phyloP scores from a whole-genome alignment of 176 grass and related monocot genomes.

The Raddia distichophylla region DNA sequence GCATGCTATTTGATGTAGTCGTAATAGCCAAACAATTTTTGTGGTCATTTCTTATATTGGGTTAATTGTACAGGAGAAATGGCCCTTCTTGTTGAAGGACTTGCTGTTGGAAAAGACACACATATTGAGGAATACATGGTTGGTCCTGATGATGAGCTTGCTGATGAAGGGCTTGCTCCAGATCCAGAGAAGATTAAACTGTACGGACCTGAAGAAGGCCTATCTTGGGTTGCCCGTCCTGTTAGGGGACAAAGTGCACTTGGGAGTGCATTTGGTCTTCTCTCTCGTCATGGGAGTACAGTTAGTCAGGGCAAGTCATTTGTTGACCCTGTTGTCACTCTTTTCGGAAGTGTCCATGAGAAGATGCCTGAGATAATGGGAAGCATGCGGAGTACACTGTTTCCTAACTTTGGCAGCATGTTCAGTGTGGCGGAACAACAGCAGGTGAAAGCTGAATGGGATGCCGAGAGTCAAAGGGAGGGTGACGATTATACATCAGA shows the following conservation, averaged over 20 bases:
- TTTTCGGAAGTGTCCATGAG: conserved; percentile 91
- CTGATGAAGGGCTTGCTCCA: conserved; percentile 59
- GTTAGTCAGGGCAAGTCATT: conserved; percentile 61
- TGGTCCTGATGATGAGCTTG: conserved; percentile 68
- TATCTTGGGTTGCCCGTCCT: conserved; percentile 82
- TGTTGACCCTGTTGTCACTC: conserved; percentile 89
- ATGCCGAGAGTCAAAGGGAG: conserved; percentile 78
- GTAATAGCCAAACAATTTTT: not conserved
- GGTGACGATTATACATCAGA: conserved; percentile 77
- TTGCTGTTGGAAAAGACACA: conserved; percentile 78
- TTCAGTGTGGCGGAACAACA: conserved; percentile 82
- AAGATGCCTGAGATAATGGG: conserved; percentile 84
- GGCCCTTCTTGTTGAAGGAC: conserved; percentile 94
- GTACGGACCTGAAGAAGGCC: conserved; percentile 82
- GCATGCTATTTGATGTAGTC: conserved; percentile 3
- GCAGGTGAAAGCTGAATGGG: conserved; percentile 78
- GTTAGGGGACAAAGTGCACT: conserved; percentile 74
- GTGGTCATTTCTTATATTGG: conserved; percentile 16
- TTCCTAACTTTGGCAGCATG: conserved; percentile 99
- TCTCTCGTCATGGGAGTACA: conserved; percentile 72
- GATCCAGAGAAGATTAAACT: conserved; percentile 79
- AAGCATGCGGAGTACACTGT: conserved; percentile 91
- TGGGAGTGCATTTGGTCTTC: conserved; percentile 67
- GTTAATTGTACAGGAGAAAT: conserved; percentile 79
- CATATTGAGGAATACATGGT: conserved; percentile 91